phyloP scores from a whole-genome alignment of 2,329 filamentous ascomycete genomes.

The Paracorniculantispora psalliotae region DNA sequence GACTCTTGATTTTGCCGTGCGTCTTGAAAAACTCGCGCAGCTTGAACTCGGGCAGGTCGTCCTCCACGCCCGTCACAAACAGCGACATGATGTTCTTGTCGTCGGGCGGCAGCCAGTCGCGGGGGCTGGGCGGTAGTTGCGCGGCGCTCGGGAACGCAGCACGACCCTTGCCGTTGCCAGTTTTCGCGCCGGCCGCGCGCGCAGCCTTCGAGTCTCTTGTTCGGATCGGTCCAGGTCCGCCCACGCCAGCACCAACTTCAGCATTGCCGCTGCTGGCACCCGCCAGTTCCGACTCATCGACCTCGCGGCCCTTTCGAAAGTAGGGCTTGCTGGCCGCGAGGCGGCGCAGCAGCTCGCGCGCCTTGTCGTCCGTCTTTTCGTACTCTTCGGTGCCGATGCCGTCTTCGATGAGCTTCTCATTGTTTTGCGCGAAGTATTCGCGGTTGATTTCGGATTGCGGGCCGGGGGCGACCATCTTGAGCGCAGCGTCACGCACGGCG shows the following conservation, averaged over 20 bases:
- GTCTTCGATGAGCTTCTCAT: constrained; percentile 92
- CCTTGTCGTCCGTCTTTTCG: constrained; percentile 96
- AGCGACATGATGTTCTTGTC: constrained; percentile 87
- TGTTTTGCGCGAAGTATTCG: constrained; percentile 96
- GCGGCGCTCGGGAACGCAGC: constrained; percentile 64
- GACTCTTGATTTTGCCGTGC: constrained; percentile 83
- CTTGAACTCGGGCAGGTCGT: constrained; percentile 89
- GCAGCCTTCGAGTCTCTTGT: constrained; percentile 61
- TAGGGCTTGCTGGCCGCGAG: constrained; percentile 93
- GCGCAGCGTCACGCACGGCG: constrained; percentile 86
- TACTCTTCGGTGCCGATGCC: constrained; percentile 84
- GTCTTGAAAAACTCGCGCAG: constrained; percentile 84
- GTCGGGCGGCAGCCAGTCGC: constrained; percentile 79
- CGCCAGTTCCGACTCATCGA: constrained; percentile 52
- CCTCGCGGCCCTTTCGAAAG: constrained; percentile 77
- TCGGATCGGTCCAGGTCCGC: constrained; percentile 71
- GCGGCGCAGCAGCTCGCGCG: constrained; percentile 76
- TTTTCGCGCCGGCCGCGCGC: constrained; percentile 42
- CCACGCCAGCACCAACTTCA: constrained; percentile 50
- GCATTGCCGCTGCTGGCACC: constrained; percentile 38
- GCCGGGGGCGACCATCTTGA: constrained; percentile 96
- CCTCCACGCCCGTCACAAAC: constrained; percentile 92
- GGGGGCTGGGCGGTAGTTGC: constrained; percentile 71
- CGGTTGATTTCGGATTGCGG: constrained; percentile 90
- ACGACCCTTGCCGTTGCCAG: constrained; percentile 39